These are phyloP conservation scores for Bruguiera hainesii DNA, from an alignment of 441 rosid genomes.

Conservation along the genomic window DNA sequence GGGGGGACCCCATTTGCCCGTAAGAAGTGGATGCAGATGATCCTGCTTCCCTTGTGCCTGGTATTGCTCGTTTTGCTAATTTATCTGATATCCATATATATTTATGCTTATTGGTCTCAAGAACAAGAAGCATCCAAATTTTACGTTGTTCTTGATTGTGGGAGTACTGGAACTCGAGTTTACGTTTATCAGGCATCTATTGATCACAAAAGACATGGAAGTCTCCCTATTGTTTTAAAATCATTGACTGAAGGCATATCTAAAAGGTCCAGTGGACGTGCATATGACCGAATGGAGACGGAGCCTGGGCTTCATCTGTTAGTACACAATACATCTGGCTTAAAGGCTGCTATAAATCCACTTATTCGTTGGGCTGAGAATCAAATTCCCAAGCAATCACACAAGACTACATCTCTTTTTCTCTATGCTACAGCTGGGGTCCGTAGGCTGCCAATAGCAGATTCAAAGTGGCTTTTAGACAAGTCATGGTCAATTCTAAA, in stretches of 20 bases:
- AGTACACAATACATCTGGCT: slow-evolving; percentile 68
- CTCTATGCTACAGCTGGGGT: slow-evolving; percentile 97
- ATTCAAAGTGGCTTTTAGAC: slow-evolving; percentile 91
- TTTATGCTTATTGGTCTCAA: slow-evolving; percentile 67
- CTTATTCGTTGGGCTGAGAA: slow-evolving; percentile 88
- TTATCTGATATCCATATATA: slow-evolving; percentile 48
- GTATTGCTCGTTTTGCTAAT: slow-evolving; percentile 53
- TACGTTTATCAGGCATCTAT: slow-evolving; percentile 73
- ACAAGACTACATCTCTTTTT: slow-evolving; percentile 74
- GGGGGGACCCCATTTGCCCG: slow-evolving; percentile 42
- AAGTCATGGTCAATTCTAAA: slow-evolving; percentile 81
- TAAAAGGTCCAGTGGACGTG: slow-evolving; percentile 71
- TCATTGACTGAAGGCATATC: slow-evolving; percentile 66
- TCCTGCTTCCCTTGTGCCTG: slow-evolving; percentile 51
- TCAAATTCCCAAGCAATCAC: slow-evolving; percentile 81
- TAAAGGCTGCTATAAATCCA: slow-evolving; percentile 80
- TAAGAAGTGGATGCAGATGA: slow-evolving; percentile 60
- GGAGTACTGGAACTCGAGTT: slow-evolving; percentile 98
- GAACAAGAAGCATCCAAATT: slow-evolving; percentile 70
- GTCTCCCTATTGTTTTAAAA: slow-evolving; percentile 63
- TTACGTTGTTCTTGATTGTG: slow-evolving; percentile 96
- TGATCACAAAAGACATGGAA: slow-evolving; percentile 51
- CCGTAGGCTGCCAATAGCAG: slow-evolving; percentile 69
- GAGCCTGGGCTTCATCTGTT: slow-evolving; percentile 92
- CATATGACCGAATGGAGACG: slow-evolving; percentile 97